Evolutionary conservation across 768 basidiomycete species (phyloP).

Genomic region (Mycena alexandri): DNA sequence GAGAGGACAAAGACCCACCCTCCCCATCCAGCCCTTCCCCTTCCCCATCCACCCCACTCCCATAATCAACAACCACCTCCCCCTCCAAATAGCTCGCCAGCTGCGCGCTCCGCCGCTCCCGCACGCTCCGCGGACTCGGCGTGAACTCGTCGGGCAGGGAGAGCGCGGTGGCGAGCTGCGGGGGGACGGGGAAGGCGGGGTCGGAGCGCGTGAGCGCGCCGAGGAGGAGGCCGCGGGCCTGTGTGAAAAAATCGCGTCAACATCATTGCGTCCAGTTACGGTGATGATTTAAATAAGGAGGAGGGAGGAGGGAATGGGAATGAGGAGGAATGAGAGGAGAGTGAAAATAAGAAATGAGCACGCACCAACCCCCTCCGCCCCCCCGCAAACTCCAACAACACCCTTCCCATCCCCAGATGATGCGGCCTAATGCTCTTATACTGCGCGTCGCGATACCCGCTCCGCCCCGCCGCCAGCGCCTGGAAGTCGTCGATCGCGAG

Average conservation of each 20-base stretch:
- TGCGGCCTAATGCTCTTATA: slow-evolving; percentile 77
- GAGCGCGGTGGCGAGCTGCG: slow-evolving; percentile 77
- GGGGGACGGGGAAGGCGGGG: slow-evolving; percentile 66
- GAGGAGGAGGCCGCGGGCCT: slow-evolving; percentile 80
- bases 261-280: too few relatives aligned
- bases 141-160: slow-evolving; percentile 52
- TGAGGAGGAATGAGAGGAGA: not conserved
- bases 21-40: slow-evolving; percentile 39
- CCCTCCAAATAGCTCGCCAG: slow-evolving; percentile 31
- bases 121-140: slow-evolving; percentile 8
- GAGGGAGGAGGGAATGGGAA: too few relatives aligned
- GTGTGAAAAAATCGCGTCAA: not conserved
- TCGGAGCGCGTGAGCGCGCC: slow-evolving; percentile 77
- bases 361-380: slow-evolving; percentile 75
- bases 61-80: slow-evolving; percentile 10
- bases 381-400: slow-evolving; percentile 84
- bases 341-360: too few relatives aligned
- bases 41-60: too few relatives aligned
- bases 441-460: slow-evolving; percentile 80
- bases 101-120: slow-evolving; percentile 15
- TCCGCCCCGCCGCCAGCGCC: slow-evolving; percentile 80
- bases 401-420: slow-evolving; percentile 82
- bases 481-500: slow-evolving; percentile 93
- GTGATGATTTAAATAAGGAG: too few relatives aligned
- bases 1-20: too few relatives aligned